Evolutionary conservation across 176 grass and related monocot genomes (phyloP).

Genomic region (Avena insularis): DNA sequence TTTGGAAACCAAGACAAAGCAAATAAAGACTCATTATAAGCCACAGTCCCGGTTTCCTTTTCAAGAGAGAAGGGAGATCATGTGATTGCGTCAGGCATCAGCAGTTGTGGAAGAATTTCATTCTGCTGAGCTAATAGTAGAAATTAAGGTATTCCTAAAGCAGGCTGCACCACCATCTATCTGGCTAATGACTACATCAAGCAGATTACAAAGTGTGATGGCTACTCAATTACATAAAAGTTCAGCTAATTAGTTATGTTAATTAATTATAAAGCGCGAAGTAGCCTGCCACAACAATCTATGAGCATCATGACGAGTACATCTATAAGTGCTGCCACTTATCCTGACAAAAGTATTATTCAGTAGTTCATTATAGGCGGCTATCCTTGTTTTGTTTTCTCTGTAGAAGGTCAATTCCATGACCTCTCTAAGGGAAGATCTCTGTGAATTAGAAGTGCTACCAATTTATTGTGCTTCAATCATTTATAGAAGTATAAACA

Average conservation of each 20-base stretch:
- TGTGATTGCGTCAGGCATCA: neutral
- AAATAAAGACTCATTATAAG: constrained; percentile 61
- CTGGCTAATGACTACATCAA: neutral
- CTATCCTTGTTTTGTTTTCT: constrained; percentile 39
- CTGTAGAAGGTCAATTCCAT: neutral
- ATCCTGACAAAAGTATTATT: neutral
- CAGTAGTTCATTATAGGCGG: too few relatives aligned
- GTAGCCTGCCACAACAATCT: neutral
- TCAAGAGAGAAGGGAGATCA: neutral
- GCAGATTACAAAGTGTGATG: constrained; percentile 1
- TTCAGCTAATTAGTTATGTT: neutral
- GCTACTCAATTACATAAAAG: neutral
- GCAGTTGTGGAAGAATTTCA: neutral
- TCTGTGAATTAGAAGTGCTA: neutral
- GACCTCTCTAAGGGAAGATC: neutral
- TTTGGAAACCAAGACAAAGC: constrained; percentile 60
- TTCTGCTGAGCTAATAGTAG: neutral
- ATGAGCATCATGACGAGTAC: neutral
- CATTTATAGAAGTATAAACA: neutral
- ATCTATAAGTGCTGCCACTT: neutral
- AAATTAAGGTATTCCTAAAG: constrained; percentile 9
- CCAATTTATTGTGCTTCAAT: neutral
- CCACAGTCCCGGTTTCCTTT: constrained; percentile 47
- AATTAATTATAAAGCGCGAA: neutral
- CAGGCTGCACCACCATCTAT: neutral